Base-by-base conservation (phyloP, 352 stramenopile genomes). In the Globisporangium alternatum region DNA sequence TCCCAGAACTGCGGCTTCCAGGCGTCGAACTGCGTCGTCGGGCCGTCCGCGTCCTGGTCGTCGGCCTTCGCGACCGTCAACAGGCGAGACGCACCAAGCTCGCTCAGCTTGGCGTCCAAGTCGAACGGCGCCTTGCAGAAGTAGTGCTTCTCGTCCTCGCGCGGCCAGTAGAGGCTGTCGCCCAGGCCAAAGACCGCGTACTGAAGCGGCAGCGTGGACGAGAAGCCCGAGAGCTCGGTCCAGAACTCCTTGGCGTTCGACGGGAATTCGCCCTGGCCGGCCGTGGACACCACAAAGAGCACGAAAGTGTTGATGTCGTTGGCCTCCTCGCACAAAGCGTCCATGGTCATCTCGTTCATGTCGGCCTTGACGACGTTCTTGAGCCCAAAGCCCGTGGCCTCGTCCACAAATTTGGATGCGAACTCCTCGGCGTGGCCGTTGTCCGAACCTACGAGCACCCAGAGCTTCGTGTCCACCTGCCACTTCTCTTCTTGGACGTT, bases 1-100 rank as follows among this genome's bases (percentile, higher is more conserved):
- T 91, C 81, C 83, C 83, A 95, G 51, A 95, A 76, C 61, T 74
- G 60, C 10, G 82, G 80, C 75, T 90, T 91, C 84, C 84, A 95
- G 31, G 64, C 45, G 15, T 88, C 77, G 52, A 90, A 89, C 67
- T 86, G 72, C n/a, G 78, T 89, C 39, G 77, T 71, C 47, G 84
- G 86, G 21, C 86, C 86, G 56, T 95, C 86, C n/a, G 86, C 77
- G 33, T 91, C 82, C 70, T 95, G 86, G 70, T 95, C 86, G 49
- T 95, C 86, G 6, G 78, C 84, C 72, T 91, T 90, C 19, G 76
- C 81, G 13, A 80, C 58, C 21, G 65, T 55, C 10, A 84, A 44
- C 5, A 95, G 68, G 13, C 78, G 83, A 69, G 88, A 87, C 25
- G 80, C 86, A 31, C 83, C 85, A 17, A 95, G 74, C 51, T 91